Base-by-base conservation (phyloP, 177 flowering plant genomes). In the Vitis hybrid region DNA sequence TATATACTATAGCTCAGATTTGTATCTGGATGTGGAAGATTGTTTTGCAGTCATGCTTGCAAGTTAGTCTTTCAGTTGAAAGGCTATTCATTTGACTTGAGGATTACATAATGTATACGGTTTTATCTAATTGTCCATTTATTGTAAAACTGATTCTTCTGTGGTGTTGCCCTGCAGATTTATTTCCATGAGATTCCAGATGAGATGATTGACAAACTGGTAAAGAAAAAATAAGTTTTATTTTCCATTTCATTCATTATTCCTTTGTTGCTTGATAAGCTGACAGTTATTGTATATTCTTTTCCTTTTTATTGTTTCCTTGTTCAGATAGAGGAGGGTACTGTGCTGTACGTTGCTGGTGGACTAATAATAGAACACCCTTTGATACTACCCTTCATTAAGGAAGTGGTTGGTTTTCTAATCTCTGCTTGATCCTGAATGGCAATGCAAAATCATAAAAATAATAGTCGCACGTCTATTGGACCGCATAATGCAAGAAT, bases 141-240 rank as follows among this genome's bases (percentile, higher is more conserved):
- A 63, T 17, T 52, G 28, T 14, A 51, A 49, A 61, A 15, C 33
- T 18, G 13, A 44, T 56, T 20, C 28, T 19, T 61, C 18, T 12
- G 8, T 67, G 20, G 15, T 71, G 59, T 22, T 69, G 22, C 59
- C 67, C 57, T 78, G 84, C 95, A 94, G 98, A 85, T 95, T 55
- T 79, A 84, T 77, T 95, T 92, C 77, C 89, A 88, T 72, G 89
- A 90, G 59, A 93, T 93, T 73, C 97, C 99, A 17, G 96, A 93
- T 70, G 96, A 95, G 62, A 73, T 85, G 67, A 85, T 90, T 68
- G 89, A 95, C 47, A 88, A 79, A 20, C 88, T 95, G 91, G 97
- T 91, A 86, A 82, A 2, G 7, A 38, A 38, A 38, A 38, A 38
- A 6, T 6, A 47, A 49, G 63, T 20, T 2, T 76, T 22, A 11